Base-by-base conservation (phyloP, 1,139 yeast species). In the Eremothecium gossypii region DNA sequence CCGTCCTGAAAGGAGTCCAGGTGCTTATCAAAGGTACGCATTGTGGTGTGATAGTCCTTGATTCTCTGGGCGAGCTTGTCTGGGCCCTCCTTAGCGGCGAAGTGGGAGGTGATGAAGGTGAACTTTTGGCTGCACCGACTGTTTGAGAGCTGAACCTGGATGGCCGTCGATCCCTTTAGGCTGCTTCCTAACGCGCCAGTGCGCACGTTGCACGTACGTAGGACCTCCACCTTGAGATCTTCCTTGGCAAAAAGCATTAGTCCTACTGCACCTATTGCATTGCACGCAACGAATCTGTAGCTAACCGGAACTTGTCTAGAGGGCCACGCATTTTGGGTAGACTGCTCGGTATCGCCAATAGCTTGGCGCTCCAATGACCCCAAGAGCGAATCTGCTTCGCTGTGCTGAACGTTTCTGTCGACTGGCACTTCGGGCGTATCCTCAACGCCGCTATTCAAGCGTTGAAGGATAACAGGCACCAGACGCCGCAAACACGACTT, bases 31-130 rank as follows among this genome's bases (percentile, higher is more conserved):
- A 83, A 59, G 3, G 76, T 69, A 27, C 75, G 64, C 54, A 78
- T 69, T 4, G 85, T 60, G 3, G 64, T 62, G 32, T 64, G 51
- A 27, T 76, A 69, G 53, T 82, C 79, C 3, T 56, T 49, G 52
- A 81, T 77, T 39, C 96, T 67, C 45, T 66, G 59, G 7, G 55
- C 51, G 36, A 69, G 67, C 51, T 74, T 66, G 27, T 55, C 49
- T 6, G 63, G 63, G 1, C 94, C 94, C 57, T 85, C 95, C 50
- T 74, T 74, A 0, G 96, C 96, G 23, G 79, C 73, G 42, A 87
- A 62, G 65, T 87, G 96, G 2, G 80, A 75, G 39, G 70, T 67
- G 2, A 80, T 79, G 65, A 86, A 77, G 0, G 93, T 79, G 45
- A 77, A 64, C 9, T 65, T 63, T 6, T 60, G 59, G 29, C 65